These are phyloP conservation scores for Phytophthora litchii DNA, from an alignment of 352 stramenopile species.

Conservation along the genomic window DNA sequence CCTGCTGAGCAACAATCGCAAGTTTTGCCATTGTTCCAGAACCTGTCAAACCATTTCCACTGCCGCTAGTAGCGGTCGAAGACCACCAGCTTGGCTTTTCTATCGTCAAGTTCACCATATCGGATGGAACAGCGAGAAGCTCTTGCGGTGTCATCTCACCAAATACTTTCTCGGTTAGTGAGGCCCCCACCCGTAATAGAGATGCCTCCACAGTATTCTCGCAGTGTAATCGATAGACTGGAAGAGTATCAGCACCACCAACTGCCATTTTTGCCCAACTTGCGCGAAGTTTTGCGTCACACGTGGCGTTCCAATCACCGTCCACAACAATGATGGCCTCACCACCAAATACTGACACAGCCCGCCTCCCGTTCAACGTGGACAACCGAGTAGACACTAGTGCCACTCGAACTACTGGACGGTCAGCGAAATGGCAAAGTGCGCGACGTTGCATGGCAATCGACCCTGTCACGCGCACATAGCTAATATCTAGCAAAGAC, in stretches of 20 bases:
- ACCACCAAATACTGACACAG: slow-evolving; percentile 69
- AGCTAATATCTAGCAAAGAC: slow-evolving; percentile 62
- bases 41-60: slow-evolving; percentile 30
- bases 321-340: slow-evolving; percentile 84
- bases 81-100: slow-evolving; percentile 81
- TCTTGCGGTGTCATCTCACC: slow-evolving; percentile 75
- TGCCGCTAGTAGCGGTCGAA: slow-evolving; percentile 38
- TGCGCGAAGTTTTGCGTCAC: slow-evolving; percentile 82
- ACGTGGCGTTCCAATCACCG: slow-evolving; percentile 82
- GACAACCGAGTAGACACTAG: slow-evolving; percentile 72
- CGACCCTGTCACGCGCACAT: slow-evolving; percentile 68
- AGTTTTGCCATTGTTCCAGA: slow-evolving; percentile 37
- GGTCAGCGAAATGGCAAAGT: slow-evolving; percentile 76
- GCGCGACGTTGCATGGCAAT: slow-evolving; percentile 57
- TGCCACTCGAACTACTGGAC: slow-evolving; percentile 63
- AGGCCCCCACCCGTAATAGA: slow-evolving; percentile 72
- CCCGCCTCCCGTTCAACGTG: slow-evolving; percentile 41
- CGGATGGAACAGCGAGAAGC: slow-evolving; percentile 63
- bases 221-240: slow-evolving; percentile 81
- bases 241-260: slow-evolving; percentile 47
- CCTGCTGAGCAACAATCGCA: slow-evolving; percentile 35
- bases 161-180: slow-evolving; percentile 82
- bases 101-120: slow-evolving; percentile 46
- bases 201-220: slow-evolving; percentile 82
- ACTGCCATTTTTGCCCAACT: slow-evolving; percentile 75